Conservation (phyloP, 345 rosid genomes). For the Aegle marmelos region DNA sequence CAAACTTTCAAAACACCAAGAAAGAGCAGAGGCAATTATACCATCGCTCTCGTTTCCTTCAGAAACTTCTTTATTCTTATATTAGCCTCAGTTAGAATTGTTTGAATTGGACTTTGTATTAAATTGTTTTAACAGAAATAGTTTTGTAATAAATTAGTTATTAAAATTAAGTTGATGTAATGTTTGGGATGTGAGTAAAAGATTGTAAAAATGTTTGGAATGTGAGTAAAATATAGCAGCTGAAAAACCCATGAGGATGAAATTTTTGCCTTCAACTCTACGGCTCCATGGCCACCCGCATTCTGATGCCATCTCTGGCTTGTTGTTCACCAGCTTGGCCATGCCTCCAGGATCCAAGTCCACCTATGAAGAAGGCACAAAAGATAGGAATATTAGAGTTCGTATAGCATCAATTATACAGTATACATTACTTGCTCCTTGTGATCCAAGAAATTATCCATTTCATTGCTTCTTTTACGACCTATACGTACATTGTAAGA, state of each 20-base stretch:
- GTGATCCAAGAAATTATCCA: neutral
- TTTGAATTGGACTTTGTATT: neutral
- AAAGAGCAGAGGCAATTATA: neutral
- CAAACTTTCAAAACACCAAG: neutral
- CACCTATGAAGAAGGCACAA: neutral
- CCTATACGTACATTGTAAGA: neutral
- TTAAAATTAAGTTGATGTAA: neutral
- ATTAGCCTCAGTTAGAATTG: neutral
- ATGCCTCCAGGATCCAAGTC: neutral
- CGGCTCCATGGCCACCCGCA: neutral
- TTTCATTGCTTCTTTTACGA: neutral
- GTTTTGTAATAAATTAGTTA: neutral
- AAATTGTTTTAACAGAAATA: neutral
- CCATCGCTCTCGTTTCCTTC: neutral
- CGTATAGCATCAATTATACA: neutral
- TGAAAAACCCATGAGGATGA: neutral
- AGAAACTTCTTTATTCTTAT: neutral
- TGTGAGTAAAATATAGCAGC: conserved; percentile 4
- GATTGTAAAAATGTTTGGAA: neutral
- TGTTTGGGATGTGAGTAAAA: conserved; percentile 14
- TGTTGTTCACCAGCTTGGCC: neutral
- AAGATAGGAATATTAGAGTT: neutral
- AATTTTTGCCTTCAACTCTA: neutral
- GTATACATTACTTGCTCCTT: neutral
- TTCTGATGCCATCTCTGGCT: neutral